Base-by-base conservation (phyloP, 306 rosid species). In the Trichosanthes cucumerina region DNA sequence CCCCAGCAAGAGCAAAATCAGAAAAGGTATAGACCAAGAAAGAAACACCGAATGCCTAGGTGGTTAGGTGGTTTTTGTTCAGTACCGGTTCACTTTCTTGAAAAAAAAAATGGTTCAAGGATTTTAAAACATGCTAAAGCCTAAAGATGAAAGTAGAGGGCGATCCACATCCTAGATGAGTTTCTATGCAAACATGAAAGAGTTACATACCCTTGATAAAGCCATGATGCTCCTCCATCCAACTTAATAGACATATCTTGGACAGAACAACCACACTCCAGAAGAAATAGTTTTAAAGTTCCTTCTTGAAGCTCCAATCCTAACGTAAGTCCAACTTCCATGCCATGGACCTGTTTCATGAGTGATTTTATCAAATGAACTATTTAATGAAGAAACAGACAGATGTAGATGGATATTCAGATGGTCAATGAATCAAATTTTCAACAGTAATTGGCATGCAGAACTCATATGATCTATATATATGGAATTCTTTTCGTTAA, bases 141-240 rank as follows among this genome's bases (percentile, higher is more conserved):
- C 19, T 39, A 41, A 39, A 68, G 31, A 14, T 41, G n/a, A 68
- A 64, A n/a, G 53, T 68, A 39, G 24, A 41, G 0, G 52, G 56
- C 41, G 19, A 43, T 24, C 6, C 56, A 24, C 13, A 66, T 46
- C 57, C 56, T 13, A 1, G 3, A 41, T 47, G 19, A 16, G 19
- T 15, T 71, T 52, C 44, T 21, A 16, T 44, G 54, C 50, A 68
- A 64, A 76, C 52, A n/a, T 16, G 83, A 68, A 65, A 38, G 74
- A 46, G 23, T 56, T 65, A 24, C 56, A 46, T 91, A 94, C 98
- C 98, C 97, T 90, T 92, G 98, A 86, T 94, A 94, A 82, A 92
- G 91, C 97, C 97, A 92, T 66, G 98, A 95, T 64, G 97, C 91
- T 85, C 98, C 98, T 71, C 96, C 97, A 80, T 92, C 97, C 84